Conservation (phyloP, 345 rosid species). For the Dipteronia dyeriana region DNA sequence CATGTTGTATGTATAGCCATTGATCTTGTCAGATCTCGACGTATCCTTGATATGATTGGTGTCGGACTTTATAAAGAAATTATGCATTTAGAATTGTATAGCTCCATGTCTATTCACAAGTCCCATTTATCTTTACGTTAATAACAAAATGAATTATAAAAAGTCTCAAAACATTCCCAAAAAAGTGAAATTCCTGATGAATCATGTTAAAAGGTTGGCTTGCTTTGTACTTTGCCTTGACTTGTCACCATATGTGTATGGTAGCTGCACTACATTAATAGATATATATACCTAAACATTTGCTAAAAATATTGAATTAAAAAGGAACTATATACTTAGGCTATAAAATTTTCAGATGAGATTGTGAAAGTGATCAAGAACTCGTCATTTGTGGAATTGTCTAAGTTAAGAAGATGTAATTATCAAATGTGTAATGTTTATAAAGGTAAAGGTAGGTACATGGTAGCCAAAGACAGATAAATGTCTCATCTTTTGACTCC, state of each 20-base stretch:
- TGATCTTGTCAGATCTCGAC: not conserved
- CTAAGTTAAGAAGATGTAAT: not conserved
- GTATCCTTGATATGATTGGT: too few relatives aligned
- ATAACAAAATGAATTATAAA: too few relatives aligned
- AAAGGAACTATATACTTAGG: not conserved
- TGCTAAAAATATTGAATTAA: not conserved
- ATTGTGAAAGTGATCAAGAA: not conserved
- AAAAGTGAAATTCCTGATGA: not conserved
- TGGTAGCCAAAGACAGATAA: not conserved
- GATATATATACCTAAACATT: constrained; percentile 6
- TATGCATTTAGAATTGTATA: too few relatives aligned
- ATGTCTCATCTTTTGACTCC: constrained; percentile 12
- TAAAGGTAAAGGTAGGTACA: too few relatives aligned
- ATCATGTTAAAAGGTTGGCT: not conserved
- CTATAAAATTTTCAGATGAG: too few relatives aligned
- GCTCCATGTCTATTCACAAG: too few relatives aligned
- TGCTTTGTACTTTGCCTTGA: not conserved
- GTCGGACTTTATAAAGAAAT: too few relatives aligned
- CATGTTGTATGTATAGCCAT: too few relatives aligned
- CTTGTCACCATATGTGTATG: not conserved
- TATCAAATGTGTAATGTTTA: constrained; percentile 1
- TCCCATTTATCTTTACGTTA: too few relatives aligned
- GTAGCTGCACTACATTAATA: not conserved
- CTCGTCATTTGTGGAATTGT: not conserved
- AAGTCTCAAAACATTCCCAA: not conserved